phyloP scores from a whole-genome alignment of 1,284 basidiomycete genomes.

The Cryptococcus sp. region DNA sequence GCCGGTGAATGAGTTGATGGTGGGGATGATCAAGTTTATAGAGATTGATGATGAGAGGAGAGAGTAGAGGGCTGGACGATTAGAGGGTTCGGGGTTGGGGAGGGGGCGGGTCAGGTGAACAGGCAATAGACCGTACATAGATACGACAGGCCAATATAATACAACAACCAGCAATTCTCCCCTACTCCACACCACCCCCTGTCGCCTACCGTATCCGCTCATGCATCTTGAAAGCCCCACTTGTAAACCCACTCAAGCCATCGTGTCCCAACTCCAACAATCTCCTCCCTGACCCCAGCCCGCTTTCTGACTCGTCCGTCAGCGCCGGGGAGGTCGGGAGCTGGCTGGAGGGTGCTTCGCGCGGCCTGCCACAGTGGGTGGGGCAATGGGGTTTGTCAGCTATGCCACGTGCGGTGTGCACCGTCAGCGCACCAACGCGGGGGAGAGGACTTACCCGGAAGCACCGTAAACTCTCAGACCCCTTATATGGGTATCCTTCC shows the following conservation, averaged over 20 bases:
- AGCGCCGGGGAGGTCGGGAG: conserved; percentile 6
- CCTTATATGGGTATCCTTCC: conserved; percentile 97
- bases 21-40: conserved; percentile 61
- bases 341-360: background rate
- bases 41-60: background rate
- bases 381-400: background rate
- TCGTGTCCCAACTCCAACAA: conserved; percentile 46
- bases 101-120: too few species aligned
- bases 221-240: conserved; percentile 66
- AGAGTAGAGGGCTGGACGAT: background rate
- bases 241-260: conserved; percentile 55
- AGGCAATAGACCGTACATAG: conserved; percentile 1
- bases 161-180: background rate
- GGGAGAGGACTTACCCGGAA: conserved; percentile 59
- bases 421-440: background rate
- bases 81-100: background rate
- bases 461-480: conserved; percentile 84
- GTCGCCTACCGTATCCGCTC: conserved; percentile 63
- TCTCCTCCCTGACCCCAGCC: conserved; percentile 20
- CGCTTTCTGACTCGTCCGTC: conserved; percentile 5
- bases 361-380: background rate
- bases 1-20: conserved; percentile 61
- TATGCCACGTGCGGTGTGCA: background rate
- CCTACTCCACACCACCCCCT: background rate
- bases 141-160: background rate